Percentiles rank a stretch among this genome's conserved stretches.
These are phyloP conservation scores for Gossypium gossypioides DNA, from an alignment of 441 rosid genomes.

Conservation along the genomic window DNA sequence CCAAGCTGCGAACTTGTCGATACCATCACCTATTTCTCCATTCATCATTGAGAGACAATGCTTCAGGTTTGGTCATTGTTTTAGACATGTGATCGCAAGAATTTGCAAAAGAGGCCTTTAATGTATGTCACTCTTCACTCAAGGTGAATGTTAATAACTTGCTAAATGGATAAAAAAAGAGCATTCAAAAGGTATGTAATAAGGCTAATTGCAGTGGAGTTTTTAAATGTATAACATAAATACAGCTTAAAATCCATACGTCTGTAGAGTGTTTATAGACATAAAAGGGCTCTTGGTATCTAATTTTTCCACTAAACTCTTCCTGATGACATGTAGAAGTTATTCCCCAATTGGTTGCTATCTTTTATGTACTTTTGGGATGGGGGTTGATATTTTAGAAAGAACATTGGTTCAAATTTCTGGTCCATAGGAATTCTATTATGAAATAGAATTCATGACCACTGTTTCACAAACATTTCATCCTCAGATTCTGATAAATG, in stretches of 20 bases:
- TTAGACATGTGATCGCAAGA: background rate
- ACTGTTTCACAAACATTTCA: background rate
- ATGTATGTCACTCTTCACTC: background rate
- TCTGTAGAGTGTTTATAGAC: background rate
- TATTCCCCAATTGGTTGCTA: background rate
- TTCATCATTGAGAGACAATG: constrained; percentile 56
- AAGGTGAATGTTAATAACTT: background rate
- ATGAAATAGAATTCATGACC: background rate
- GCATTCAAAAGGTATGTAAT: background rate
- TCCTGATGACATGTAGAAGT: background rate
- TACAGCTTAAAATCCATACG: background rate
- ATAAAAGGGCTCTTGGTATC: background rate
- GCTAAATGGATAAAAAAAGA: constrained; percentile 2
- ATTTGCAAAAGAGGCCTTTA: background rate
- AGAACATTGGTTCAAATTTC: background rate
- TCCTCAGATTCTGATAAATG: background rate
- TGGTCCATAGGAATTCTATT: background rate
- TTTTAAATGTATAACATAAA: background rate
- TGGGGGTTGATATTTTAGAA: background rate
- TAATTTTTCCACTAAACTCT: background rate
- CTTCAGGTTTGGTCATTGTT: constrained; percentile 57
- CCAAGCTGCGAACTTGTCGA: constrained; percentile 77
- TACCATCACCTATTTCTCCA: constrained; percentile 89
- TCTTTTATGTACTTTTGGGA: background rate
- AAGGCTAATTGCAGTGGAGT: background rate